These are phyloP conservation scores for Hymenotorrendiella dingleyae DNA, from an alignment of 2,329 filamentous ascomycete genomes.

Conservation along the genomic window DNA sequence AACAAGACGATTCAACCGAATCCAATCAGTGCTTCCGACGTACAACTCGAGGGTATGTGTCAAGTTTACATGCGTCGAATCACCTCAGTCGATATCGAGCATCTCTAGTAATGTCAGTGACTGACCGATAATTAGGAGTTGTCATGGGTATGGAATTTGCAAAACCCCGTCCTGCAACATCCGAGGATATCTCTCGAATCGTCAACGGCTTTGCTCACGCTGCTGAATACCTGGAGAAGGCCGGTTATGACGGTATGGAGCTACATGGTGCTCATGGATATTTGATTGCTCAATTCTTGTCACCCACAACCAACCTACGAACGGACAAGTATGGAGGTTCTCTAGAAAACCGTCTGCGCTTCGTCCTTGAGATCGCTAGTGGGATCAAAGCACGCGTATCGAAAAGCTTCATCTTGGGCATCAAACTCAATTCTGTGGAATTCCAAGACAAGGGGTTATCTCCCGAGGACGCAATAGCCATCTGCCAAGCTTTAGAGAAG, in stretches of 20 bases:
- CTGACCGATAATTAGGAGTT: no score
- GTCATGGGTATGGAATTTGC: slow-evolving; percentile 45
- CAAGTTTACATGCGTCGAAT: no score
- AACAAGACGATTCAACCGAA: slow-evolving; percentile 29
- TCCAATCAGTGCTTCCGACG: slow-evolving; percentile 36
- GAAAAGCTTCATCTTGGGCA: slow-evolving; percentile 41
- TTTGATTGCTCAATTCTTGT: slow-evolving; percentile 60
- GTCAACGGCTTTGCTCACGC: slow-evolving; percentile 57
- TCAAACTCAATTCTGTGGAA: slow-evolving; percentile 57
- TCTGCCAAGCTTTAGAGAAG: slow-evolving; percentile 45
- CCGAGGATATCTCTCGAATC: slow-evolving; percentile 49
- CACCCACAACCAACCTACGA: slow-evolving; percentile 51
- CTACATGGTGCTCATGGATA: slow-evolving; percentile 55
- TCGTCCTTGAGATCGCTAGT: slow-evolving; percentile 53
- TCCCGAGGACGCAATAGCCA: slow-evolving; percentile 50
- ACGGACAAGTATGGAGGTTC: slow-evolving; percentile 36
- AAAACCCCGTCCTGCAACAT: slow-evolving; percentile 46
- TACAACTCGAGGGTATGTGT: slow-evolving; percentile 31
- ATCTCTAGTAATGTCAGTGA: no score
- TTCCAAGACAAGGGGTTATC: slow-evolving; percentile 49
- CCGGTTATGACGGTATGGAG: slow-evolving; percentile 49
- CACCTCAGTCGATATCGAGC: no score
- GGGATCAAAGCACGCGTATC: slow-evolving; percentile 40
- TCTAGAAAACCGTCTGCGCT: slow-evolving; percentile 33
- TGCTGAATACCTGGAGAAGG: slow-evolving; percentile 55